Base-by-base conservation (phyloP, 1,284 basidiomycete species). In the Fomitopsis betulina region DNA sequence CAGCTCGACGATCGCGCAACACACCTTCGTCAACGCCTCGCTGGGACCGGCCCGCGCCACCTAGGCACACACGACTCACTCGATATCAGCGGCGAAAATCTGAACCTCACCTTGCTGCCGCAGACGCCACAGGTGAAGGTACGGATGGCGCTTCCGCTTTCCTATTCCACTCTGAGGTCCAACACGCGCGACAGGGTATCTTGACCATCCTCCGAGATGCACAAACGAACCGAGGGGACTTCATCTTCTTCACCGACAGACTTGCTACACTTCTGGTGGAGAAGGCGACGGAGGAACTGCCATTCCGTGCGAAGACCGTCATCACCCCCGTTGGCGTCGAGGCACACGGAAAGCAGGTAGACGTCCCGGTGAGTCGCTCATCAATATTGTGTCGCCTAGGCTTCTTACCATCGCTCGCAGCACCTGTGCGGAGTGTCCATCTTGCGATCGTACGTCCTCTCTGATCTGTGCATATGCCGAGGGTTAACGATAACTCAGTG, bases 161-260 rank as follows among this genome's bases (percentile, higher is more conserved):
- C 40, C 13, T 55, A 10, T 19, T 53, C 7, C 1, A 6, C 30
- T 37, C 13, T 3, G 49, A 43, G 42, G 43, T 13, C 37, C n/a
- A 37, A 50, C 25, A 32, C 10, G 13, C 21, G 10, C 12, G 5
- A 37, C 65, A 96, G 92, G 93, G 93, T 0, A 94, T 96, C 17
- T 88, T 91, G 71, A 97, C 95, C 0, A 87, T 92, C 37, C 71
- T 98, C 33, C 84, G 96, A 32, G 87, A 94, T 65, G 76, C 76
- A 59, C 78, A 76, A 8, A 91, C 92, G 0, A 75, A 77, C 10
- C 79, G 87, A 27, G 90, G 91, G 63, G 94, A 97, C 68, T 98
- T 98, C 67, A 85, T 96, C 19, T 94, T 94, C 76, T 93, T 92
- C 67, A 82, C 83, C 8, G 94, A 98, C 71, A 82, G 96, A 19